Evolutionary conservation across 306 rosid genomes (phyloP), one percentile per base, ranked within the genome.

Genomic region (Sicyos edulis): DNA sequence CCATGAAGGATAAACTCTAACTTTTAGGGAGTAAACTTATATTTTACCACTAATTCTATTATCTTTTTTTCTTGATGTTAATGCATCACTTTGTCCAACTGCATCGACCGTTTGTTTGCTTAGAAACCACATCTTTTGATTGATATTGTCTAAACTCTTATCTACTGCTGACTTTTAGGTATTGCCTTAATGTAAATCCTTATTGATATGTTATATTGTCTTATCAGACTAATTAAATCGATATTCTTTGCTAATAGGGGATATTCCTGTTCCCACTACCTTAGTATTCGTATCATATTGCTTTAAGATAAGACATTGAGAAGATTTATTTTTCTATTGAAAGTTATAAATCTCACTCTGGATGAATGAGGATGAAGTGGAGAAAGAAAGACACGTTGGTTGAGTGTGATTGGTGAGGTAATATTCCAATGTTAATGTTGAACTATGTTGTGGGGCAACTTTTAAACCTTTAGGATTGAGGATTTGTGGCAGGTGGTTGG

Each of bases 221-320:
- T 17, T 68, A 47, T 68, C 72, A 22, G 13, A 49, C 47, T 68
- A 21, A 8, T 68, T 22, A 49, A 44, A 49, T 47, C 8, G 13
- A 49, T 14, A 26, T 68, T 22, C 21, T 67, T 11, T 49, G 72
- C 56, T 68, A 47, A 68, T 14, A 68, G 7, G 57, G 53, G 44
- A 68, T 22, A 49, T 68, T 49, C 72, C 14, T 68, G 56, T 47
- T 49, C 53, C 72, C 72, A 68, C 72, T 68, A 21, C 72, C 57
- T 68, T 68, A 47, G 44, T 45, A 22, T 68, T 68, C 6, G 19
- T 66, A 44, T 42, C 71, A 20, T 44, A 66, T 22, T 66, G 54
- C 56, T 49, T 47, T 45, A 14, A 68, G 72, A 44, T 68, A 13
- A 40, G 72, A 68, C 56, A 13, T 19, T 49, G 72, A 68, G 72